A percentile compares a stretch with the other conserved stretches of the same genome.
Evolutionary conservation across 371 early-diverging fungal genomes (phyloP).

Genomic region (Apophysomyces elegans): DNA sequence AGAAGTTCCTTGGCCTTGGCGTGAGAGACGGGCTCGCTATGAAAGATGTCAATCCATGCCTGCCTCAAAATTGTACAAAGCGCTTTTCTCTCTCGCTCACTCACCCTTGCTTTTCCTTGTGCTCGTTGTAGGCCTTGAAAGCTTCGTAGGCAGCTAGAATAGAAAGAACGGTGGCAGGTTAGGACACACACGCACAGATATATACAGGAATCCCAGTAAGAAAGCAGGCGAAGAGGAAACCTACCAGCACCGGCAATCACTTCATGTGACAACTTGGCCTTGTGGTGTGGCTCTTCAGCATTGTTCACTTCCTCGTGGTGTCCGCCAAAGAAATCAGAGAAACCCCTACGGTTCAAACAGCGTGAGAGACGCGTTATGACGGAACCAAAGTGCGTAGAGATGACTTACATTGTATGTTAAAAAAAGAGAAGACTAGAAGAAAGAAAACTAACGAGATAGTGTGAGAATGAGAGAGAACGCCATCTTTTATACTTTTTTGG

Average conservation of each 20-base stretch:
- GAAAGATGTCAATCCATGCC: background rate
- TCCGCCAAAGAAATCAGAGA: slow-evolving; percentile 35
- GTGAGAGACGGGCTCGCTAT: slow-evolving; percentile 46
- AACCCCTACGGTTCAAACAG: slow-evolving; percentile 31
- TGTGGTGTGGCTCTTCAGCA: slow-evolving; percentile 29
- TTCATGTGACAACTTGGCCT: slow-evolving; percentile 54
- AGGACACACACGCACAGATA: no score
- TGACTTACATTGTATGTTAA: no score
- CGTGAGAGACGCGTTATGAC: no score
- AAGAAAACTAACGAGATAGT: background rate
- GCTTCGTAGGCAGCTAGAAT: slow-evolving; percentile 44
- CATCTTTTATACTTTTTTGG: slow-evolving; percentile 8
- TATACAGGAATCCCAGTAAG: background rate
- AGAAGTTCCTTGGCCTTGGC: slow-evolving; percentile 55
- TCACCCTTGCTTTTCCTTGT: slow-evolving; percentile 48
- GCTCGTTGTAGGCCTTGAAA: slow-evolving; percentile 51
- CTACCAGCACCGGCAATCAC: slow-evolving; percentile 58
- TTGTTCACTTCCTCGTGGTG: slow-evolving; percentile 33
- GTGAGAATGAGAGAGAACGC: background rate
- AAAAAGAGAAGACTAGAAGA: background rate
- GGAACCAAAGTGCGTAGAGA: no score
- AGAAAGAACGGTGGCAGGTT: no score
- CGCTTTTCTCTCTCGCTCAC: background rate
- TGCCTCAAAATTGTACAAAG: background rate
- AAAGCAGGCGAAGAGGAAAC: background rate